A percentile compares a stretch with the other conserved stretches of the same genome.
phyloP scores from a whole-genome alignment of 257 asterid genomes.

The Salvia hispanica region DNA sequence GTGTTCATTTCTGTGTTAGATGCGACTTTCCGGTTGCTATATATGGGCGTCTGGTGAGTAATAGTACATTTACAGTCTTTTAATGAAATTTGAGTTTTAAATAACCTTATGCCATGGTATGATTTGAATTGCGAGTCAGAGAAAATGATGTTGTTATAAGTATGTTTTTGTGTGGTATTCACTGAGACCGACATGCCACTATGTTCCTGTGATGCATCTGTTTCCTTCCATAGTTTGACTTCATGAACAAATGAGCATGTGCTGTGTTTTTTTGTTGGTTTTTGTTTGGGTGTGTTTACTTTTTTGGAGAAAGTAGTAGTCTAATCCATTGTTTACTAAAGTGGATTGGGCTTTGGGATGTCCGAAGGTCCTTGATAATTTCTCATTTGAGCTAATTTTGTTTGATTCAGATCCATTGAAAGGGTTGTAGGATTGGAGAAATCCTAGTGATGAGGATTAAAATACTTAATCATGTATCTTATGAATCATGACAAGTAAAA shows the following conservation, averaged over 20 bases:
- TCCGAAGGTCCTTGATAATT: no score
- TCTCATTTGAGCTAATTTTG: no score
- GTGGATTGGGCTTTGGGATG: no score
- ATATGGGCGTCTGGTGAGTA: slow-evolving; percentile 88
- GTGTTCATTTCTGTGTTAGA: slow-evolving; percentile 87
- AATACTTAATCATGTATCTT: no score
- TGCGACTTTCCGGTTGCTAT: slow-evolving; percentile 92
- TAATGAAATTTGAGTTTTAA: not conserved
- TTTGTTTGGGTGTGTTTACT: not conserved
- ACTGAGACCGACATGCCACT: not conserved
- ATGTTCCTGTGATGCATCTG: no score
- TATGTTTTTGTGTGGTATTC: slow-evolving; percentile 1
- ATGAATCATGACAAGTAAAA: no score
- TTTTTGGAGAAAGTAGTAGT: no score
- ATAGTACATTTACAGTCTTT: not conserved
- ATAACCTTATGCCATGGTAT: not conserved
- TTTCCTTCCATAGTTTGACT: not conserved
- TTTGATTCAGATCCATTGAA: no score
- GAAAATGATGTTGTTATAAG: not conserved
- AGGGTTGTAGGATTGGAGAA: no score
- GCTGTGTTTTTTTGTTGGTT: not conserved
- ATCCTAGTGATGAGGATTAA: no score
- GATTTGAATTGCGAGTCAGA: not conserved
- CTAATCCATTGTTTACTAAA: no score
- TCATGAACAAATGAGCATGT: not conserved